Evolutionary conservation across 1,284 basidiomycete species (phyloP), one percentile per base, ranked within the genome.

Genomic region (Apiotrichum akiyoshidainum): DNA sequence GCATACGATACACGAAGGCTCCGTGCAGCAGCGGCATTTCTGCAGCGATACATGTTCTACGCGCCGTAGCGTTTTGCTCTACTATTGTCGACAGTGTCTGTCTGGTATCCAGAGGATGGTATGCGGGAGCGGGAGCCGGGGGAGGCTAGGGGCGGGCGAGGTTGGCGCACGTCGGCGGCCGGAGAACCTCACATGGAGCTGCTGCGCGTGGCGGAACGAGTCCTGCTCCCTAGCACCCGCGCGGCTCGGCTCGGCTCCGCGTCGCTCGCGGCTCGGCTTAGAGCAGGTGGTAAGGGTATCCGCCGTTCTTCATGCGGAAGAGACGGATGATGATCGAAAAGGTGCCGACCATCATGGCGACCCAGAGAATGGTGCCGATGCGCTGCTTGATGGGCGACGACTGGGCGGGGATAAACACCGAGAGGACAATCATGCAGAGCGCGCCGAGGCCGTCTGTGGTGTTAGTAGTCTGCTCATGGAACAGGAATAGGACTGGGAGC

Each of bases 251-350:
- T 17, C 40, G 4, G 26, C 5, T 13, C 46, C 7, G 13, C 46
- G n/a, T 7, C 48, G 17, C 37, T 5, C 22, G n/a, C 26, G 26
- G 26, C 26, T 31, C 26, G 26, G 26, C 34, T 48, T 52, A 65
- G 46, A 68, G 52, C 17, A 66, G 52, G 2, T 13, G 21, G 68
- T 70, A 73, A 11, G 70, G 72, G 53, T 76, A 74, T 5, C 72
- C 69, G 77, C 86, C 83, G 78, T 97, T 96, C 81, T 99, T 99
- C 65, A 93, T 81, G 71, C 86, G 85, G 83, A 99, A 99, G 46
- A 99, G 74, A 49, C 89, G 89, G 57, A 98, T 81, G 47, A 99
- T 81, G 63, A 95, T 81, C 50, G 92, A 94, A 77, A 93, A 93
- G 59, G 96, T 82, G 67, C 92, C 81, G 74, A 96, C 80, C 59